Evolutionary conservation across 345 rosid species (phyloP), one percentile per base, ranked within the genome.

Genomic region (Ceriops decandra): DNA sequence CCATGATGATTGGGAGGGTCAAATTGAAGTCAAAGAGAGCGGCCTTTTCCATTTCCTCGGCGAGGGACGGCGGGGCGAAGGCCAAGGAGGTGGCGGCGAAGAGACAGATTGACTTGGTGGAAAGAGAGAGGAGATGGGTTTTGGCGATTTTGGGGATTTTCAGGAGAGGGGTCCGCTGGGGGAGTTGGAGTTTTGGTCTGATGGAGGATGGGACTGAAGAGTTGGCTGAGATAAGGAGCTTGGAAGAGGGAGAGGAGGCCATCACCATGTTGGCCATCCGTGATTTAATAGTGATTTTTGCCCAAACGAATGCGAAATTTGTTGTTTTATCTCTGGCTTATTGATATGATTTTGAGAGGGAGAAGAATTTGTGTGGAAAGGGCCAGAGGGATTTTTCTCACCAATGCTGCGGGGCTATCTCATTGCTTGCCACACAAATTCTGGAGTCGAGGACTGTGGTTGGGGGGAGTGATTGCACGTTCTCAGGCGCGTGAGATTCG

Each of bases 11-110:
- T 33, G 98, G 98, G 7, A 93, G 87, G 22, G 97, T 93, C 2
- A 93, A 74, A 81, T 93, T 85, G 90, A 91, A 95, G 71, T 95
- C 99, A 82, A 95, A 95, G 56, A 95, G 96, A 17, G 88, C 82
- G 0, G 97, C 99, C 15, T 95, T 95, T 68, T 91, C 95, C 36
- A 90, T 81, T 51, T 88, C 95, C 21, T 16, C 97, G 2, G 99
- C 97, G 20, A 95, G 70, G 4, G 95, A 85, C 2, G 97, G 93
- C 3, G 91, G 90, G n/a, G 86, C 84, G 38, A 82, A 80, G 47
- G 86, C 64, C 0, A 77, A 54, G 10, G 81, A 71, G 13, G 87
- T 72, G 69, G 81, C 76, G 32, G 95, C 89, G 52, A 85, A 64
- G 74, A 88, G 72, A 57, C 90, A 88, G 79, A 86, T 66, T 62